phyloP scores from a whole-genome alignment of 345 rosid species.

The Pelargonium nanum region DNA sequence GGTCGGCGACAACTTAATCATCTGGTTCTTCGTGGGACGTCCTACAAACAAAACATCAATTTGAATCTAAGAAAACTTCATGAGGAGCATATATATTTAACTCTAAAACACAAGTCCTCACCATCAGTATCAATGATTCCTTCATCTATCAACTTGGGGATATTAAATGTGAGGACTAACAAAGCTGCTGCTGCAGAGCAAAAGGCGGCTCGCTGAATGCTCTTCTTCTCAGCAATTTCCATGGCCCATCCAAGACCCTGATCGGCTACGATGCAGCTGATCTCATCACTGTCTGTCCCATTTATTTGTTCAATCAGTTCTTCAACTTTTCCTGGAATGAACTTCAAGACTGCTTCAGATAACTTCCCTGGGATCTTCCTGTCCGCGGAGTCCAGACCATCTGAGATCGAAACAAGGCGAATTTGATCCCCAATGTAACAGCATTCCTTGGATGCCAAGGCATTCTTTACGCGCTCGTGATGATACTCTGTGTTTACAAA shows the following conservation, averaged over 20 bases:
- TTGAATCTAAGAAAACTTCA: background rate
- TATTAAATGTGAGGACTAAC: background rate
- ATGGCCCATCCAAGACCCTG: slow-evolving; percentile 9
- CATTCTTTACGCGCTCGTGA: slow-evolving; percentile 1
- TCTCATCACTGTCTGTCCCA: background rate
- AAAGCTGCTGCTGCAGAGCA: background rate
- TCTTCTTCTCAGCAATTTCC: slow-evolving; percentile 2
- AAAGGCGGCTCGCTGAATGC: slow-evolving; percentile 5
- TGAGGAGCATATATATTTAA: background rate
- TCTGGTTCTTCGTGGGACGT: slow-evolving; percentile 7
- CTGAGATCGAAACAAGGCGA: background rate
- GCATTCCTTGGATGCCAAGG: background rate
- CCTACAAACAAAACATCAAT: background rate
- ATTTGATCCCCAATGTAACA: background rate
- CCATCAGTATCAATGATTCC: slow-evolving; percentile 11
- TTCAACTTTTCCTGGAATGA: slow-evolving; percentile 1
- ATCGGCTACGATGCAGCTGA: slow-evolving; percentile 9
- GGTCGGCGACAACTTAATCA: slow-evolving; percentile 5
- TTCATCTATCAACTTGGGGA: slow-evolving; percentile 8
- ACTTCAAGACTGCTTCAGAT: background rate
- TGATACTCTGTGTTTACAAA: slow-evolving; percentile 11
- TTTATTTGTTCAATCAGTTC: background rate
- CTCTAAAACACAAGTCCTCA: background rate
- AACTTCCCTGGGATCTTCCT: background rate
- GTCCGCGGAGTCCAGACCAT: slow-evolving; percentile 1